These are phyloP conservation scores for Penicillium salamii DNA, from an alignment of 495 filamentous ascomycete species.

Conservation along the genomic window DNA sequence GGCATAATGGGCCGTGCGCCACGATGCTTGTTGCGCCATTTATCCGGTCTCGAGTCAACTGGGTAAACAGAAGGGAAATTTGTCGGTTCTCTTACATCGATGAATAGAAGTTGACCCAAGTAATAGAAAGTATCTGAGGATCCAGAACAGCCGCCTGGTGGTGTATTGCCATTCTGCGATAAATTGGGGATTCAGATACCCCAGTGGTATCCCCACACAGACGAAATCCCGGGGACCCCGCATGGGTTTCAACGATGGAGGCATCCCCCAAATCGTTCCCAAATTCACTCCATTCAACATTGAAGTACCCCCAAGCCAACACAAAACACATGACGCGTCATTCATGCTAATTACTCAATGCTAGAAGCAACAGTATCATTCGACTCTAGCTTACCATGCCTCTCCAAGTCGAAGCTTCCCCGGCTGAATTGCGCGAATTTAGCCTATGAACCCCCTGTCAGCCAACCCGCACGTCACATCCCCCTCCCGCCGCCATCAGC, in stretches of 20 bases:
- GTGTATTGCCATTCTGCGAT: too few species aligned
- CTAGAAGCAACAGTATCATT: background rate
- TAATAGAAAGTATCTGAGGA: too few species aligned
- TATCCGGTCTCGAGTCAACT: conserved; percentile 1
- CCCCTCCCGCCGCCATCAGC: background rate
- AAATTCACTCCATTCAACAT: background rate
- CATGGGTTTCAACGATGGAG: conserved; percentile 3
- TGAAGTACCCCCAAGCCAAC: background rate
- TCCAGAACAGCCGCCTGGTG: too few species aligned
- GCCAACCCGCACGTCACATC: background rate
- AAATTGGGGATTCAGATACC: too few species aligned
- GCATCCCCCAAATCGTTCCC: background rate
- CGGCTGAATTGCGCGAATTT: conserved; percentile 11
- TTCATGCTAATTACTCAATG: background rate
- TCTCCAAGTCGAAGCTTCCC: background rate
- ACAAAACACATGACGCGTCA: background rate
- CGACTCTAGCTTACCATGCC: background rate
- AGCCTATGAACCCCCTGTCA: conserved; percentile 4
- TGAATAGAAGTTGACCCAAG: too few species aligned
- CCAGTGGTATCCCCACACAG: background rate
- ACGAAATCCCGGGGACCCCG: conserved; percentile 11
- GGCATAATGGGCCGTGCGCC: background rate
- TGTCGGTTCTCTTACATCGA: background rate
- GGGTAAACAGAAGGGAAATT: background rate
- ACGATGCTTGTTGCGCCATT: background rate